These are phyloP conservation scores for Diaporthe vaccinii DNA, from an alignment of 2,329 filamentous ascomycete genomes.

Conservation along the genomic window DNA sequence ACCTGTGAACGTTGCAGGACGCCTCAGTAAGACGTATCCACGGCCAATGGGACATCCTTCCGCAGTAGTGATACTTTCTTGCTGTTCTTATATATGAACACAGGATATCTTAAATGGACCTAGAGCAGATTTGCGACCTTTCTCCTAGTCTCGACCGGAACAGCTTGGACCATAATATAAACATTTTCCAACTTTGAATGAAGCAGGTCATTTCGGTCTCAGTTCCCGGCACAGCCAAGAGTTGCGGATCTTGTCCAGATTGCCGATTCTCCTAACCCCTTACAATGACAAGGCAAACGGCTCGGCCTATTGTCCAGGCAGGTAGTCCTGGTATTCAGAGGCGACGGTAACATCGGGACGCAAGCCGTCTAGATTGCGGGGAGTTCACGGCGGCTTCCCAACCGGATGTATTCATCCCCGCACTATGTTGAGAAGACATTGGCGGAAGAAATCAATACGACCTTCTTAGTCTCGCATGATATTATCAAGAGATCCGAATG, in stretches of 20 bases:
- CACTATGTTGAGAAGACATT: constrained; percentile 5
- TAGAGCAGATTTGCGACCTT: neutral
- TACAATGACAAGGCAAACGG: neutral
- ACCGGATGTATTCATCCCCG: constrained; percentile 7
- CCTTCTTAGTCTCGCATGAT: constrained; percentile 10
- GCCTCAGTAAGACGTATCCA: neutral
- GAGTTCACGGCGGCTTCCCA: neutral
- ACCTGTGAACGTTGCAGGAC: neutral
- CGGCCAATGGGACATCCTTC: no score
- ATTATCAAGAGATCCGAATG: neutral
- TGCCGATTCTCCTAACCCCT: neutral
- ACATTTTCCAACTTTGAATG: neutral
- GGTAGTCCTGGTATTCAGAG: neutral
- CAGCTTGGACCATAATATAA: neutral
- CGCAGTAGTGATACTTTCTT: neutral
- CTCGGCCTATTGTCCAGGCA: neutral
- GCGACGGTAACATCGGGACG: constrained; percentile 19
- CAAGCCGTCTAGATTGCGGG: constrained; percentile 21
- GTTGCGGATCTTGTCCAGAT: neutral
- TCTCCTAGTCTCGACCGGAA: neutral
- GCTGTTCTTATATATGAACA: no score
- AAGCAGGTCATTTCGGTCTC: neutral
- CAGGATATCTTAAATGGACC: no score
- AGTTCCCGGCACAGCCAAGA: neutral
- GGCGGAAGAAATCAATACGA: constrained; percentile 21